Conservation (phyloP, 192 early-diverging fungal species). For the Pilaira anomala region DNA sequence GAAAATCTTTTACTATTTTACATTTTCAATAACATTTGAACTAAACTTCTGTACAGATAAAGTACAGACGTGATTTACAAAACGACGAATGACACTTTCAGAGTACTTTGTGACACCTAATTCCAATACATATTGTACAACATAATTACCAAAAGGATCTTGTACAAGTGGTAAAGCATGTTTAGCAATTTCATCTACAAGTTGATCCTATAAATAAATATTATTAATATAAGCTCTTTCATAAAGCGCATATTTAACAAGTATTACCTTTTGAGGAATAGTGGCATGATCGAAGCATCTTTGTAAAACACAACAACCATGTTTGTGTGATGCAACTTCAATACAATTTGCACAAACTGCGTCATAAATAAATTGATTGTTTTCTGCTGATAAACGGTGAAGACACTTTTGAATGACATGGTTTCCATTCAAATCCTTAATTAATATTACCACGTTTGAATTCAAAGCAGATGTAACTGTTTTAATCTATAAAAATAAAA, state of each 20-base stretch:
- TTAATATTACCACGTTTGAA: slow-evolving; percentile 69
- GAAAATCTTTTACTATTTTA: slow-evolving; percentile 20
- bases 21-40: slow-evolving; percentile 92
- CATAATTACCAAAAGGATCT: slow-evolving; percentile 92
- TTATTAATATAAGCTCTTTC: no score
- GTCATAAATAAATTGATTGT: slow-evolving; percentile 89
- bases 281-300: slow-evolving; percentile 85
- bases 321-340: slow-evolving; percentile 83
- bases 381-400: slow-evolving; percentile 60
- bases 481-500: slow-evolving; percentile 50
- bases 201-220: slow-evolving; percentile 44
- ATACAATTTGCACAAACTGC: slow-evolving; percentile 72
- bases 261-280: slow-evolving; percentile 53
- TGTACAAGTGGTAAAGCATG: slow-evolving; percentile 75
- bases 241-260: not conserved
- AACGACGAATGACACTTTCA: slow-evolving; percentile 66
- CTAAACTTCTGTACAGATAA: slow-evolving; percentile 89
- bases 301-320: slow-evolving; percentile 90
- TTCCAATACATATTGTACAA: slow-evolving; percentile 89
- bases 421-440: slow-evolving; percentile 90
- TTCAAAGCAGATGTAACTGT: slow-evolving; percentile 64
- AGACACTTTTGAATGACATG: slow-evolving; percentile 93
- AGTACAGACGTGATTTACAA: slow-evolving; percentile 68
- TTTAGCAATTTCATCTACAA: slow-evolving; percentile 71
- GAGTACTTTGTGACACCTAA: slow-evolving; percentile 62